These are phyloP conservation scores for Comarum palustre DNA, from an alignment of 306 rosid genomes.

Conservation along the genomic window DNA sequence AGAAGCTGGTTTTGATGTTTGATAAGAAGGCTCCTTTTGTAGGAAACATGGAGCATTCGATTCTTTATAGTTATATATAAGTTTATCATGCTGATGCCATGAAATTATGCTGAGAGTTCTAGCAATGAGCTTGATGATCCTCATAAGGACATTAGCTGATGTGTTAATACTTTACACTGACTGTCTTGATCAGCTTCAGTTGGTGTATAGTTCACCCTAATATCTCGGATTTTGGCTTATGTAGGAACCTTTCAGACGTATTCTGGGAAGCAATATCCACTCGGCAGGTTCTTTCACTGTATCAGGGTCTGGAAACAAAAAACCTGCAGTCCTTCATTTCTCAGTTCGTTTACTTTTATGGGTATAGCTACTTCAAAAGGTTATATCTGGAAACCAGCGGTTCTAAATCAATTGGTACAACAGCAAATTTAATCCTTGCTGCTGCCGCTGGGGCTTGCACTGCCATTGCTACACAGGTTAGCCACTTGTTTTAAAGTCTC, in stretches of 20 bases:
- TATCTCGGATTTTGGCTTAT: slow-evolving; percentile 31
- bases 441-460: slow-evolving; percentile 99
- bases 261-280: slow-evolving; percentile 78
- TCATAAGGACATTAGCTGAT: neutral
- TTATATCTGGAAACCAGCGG: slow-evolving; percentile 72
- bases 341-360: slow-evolving; percentile 89
- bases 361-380: slow-evolving; percentile 94
- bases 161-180: neutral
- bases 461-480: slow-evolving; percentile 87
- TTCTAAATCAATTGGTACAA: slow-evolving; percentile 71
- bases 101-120: neutral
- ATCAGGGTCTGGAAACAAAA: slow-evolving; percentile 93
- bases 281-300: slow-evolving; percentile 73
- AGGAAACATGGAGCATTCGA: neutral
- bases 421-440: slow-evolving; percentile 74
- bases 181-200: neutral
- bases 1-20: neutral
- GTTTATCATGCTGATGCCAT: neutral
- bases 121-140: neutral
- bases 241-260: slow-evolving; percentile 87
- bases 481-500: slow-evolving; percentile 16
- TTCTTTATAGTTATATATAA: neutral
- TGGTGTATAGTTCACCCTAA: neutral
- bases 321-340: slow-evolving; percentile 91
- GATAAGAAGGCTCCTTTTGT: neutral